These are phyloP conservation scores for Emergomyces orientalis DNA, from an alignment of 2,329 filamentous ascomycete genomes.

Conservation along the genomic window DNA sequence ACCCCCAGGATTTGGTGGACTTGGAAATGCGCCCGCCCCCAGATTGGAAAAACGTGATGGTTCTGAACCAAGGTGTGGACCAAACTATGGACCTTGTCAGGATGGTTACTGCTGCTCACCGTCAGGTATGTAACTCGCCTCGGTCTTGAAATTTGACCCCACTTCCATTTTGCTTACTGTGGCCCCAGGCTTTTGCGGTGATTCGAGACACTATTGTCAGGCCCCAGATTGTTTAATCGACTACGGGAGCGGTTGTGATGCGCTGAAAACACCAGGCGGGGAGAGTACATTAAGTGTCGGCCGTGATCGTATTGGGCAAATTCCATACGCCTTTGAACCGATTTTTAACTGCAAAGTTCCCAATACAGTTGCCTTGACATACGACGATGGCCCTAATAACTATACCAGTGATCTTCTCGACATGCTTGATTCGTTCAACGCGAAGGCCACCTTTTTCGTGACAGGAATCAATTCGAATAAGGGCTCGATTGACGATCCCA, in stretches of 20 bases:
- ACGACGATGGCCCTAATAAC: slow-evolving; percentile 56
- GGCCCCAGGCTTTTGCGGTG: slow-evolving; percentile 31
- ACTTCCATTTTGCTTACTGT: slow-evolving; percentile 5
- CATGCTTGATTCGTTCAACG: slow-evolving; percentile 49
- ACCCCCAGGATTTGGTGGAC: slow-evolving; percentile 10
- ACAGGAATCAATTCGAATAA: slow-evolving; percentile 42
- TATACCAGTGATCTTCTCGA: slow-evolving; percentile 56
- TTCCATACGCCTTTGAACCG: slow-evolving; percentile 28
- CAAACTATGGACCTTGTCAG: slow-evolving; percentile 26
- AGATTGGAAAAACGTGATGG: slow-evolving; percentile 5
- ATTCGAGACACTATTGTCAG: slow-evolving; percentile 29
- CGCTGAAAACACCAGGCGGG: slow-evolving; percentile 27
- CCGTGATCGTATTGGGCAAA: slow-evolving; percentile 29
- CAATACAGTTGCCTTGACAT: slow-evolving; percentile 56
- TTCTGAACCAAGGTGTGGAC: slow-evolving; percentile 25
- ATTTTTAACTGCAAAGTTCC: slow-evolving; percentile 37
- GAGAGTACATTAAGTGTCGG: slow-evolving; percentile 27
- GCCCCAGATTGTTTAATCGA: slow-evolving; percentile 35
- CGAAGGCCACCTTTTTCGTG: slow-evolving; percentile 60
- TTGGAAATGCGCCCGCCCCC: background rate
- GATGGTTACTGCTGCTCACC: slow-evolving; percentile 32
- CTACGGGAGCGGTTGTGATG: slow-evolving; percentile 31
- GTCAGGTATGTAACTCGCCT: slow-evolving; percentile 22
- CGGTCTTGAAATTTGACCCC: background rate
- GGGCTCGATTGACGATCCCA: slow-evolving; percentile 36